A percentile compares a stretch with the other conserved stretches of the same genome.
These are phyloP conservation scores for Amoebophrya sp. DNA, from an alignment of 169 alveolate species.

Conservation along the genomic window DNA sequence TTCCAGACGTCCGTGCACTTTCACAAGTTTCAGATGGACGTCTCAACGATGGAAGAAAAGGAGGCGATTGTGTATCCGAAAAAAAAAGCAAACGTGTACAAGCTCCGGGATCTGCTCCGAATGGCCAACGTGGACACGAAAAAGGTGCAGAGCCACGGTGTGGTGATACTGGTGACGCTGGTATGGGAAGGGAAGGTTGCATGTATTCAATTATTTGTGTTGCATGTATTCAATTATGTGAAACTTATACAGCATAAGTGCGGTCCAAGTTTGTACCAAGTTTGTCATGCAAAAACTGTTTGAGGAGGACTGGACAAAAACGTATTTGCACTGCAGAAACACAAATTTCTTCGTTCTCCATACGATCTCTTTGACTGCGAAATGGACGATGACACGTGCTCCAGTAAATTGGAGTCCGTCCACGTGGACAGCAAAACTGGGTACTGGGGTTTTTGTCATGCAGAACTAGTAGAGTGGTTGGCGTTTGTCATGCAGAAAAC, in stretches of 20 bases:
- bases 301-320: too few relatives aligned
- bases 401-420: not conserved
- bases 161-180: not conserved
- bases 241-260: too few relatives aligned
- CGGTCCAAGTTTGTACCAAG: too few relatives aligned
- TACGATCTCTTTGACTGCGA: constrained; percentile 16
- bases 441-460: too few relatives aligned
- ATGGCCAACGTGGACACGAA: not conserved
- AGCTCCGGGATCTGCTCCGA: not conserved
- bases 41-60: not conserved
- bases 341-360: too few relatives aligned
- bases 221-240: too few relatives aligned
- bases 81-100: not conserved
- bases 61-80: not conserved
- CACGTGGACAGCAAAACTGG: not conserved
- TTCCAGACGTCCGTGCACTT: not conserved
- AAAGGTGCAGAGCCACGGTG: not conserved
- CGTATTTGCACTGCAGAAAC: too few relatives aligned
- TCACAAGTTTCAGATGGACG: constrained; percentile 14
- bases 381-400: not conserved
- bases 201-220: too few relatives aligned
- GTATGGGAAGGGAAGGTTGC: too few relatives aligned
- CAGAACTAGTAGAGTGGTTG: too few relatives aligned
- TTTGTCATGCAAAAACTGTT: too few relatives aligned
- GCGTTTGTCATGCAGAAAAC: too few relatives aligned